Evolutionary conservation across 2,329 filamentous ascomycete species (phyloP), one percentile per base, ranked within the genome.

Genomic region (Pestalotiopsis fici): DNA sequence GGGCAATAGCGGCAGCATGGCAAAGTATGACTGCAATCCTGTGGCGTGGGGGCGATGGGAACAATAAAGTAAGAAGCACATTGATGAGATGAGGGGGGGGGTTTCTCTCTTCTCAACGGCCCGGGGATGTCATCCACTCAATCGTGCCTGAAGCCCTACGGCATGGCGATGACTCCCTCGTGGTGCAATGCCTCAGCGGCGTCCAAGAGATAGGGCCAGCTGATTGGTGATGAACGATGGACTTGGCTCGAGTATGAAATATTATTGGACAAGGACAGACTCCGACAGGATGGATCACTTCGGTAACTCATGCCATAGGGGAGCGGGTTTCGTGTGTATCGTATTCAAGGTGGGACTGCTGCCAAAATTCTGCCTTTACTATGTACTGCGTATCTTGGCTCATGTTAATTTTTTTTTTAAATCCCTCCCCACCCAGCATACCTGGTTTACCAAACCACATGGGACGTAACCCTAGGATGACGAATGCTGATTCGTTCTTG

Each of bases 41-140:
- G 43, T 21, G 43, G 43, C 23, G 59, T 62, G 59, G 59, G 59
- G 37, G 59, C 59, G n/a, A 35, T 43, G 37, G 37, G 59, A 62
- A 15, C 59, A 62, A 31, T 62, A 50, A 50, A 50, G 43, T 50
- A 21, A 50, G 21, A 50, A n/a, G 43, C n/a, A 21, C 43, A 18
- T 50, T 3, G 43, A 50, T n/a, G 43, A 50, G 43, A 50, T 18
- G 18, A 21, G 43, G 18, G 21, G 31, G 31, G 31, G 31, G 31
- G 31, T 35, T 35, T 35, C 31, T 43, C 39, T 18, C n/a, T 21
- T 50, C 43, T 23, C 43, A 50, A 50, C 43, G 28, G 57, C 57
- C 31, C 23, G 57, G 57, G 57, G 23, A 12, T 60, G 57, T 60
- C 57, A 60, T 35, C 23, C 23, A 27, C 55, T 57, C 55, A 57